Conservation (phyloP, 2,329 filamentous ascomycete genomes). For the Fusarium lateritium region DNA sequence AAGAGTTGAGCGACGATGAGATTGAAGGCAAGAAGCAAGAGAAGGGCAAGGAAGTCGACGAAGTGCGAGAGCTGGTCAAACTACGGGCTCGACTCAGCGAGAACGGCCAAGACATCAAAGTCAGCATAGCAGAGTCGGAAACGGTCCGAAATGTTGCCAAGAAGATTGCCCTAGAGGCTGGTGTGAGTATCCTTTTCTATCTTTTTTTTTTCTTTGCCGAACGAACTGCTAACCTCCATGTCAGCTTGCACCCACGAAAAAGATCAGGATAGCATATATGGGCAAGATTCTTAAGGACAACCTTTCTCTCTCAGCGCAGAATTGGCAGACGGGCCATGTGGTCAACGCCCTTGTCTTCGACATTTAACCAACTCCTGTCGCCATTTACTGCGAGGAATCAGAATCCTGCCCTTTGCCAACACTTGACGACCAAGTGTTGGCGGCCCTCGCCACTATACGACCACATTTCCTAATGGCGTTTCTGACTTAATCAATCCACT, state of each 20-base stretch:
- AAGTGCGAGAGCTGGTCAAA: conserved; percentile 68
- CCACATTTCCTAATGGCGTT: conserved; percentile 13
- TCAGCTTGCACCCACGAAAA: conserved; percentile 71
- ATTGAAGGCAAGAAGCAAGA: conserved; percentile 64
- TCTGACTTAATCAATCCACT: conserved; percentile 14
- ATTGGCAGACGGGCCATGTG: conserved; percentile 82
- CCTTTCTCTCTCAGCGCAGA: conserved; percentile 75
- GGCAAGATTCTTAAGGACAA: conserved; percentile 84
- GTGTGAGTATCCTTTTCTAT: conserved; percentile 64
- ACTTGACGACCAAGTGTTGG: neutral
- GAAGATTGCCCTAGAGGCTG: conserved; percentile 74
- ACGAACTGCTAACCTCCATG: conserved; percentile 18
- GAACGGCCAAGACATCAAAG: conserved; percentile 72
- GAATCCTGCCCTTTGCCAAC: neutral
- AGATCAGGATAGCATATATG: conserved; percentile 82
- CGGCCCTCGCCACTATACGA: neutral
- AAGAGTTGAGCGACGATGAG: conserved; percentile 57
- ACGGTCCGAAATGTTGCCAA: conserved; percentile 74
- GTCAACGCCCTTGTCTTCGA: conserved; percentile 82
- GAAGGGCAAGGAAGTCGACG: conserved; percentile 71
- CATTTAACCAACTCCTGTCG: conserved; percentile 52
- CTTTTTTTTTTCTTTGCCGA: neutral
- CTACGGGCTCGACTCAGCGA: conserved; percentile 77
- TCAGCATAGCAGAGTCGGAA: conserved; percentile 72
- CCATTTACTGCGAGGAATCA: neutral